Base-by-base conservation (phyloP, 805 yeast genomes). In the Yarrowia sp. region DNA sequence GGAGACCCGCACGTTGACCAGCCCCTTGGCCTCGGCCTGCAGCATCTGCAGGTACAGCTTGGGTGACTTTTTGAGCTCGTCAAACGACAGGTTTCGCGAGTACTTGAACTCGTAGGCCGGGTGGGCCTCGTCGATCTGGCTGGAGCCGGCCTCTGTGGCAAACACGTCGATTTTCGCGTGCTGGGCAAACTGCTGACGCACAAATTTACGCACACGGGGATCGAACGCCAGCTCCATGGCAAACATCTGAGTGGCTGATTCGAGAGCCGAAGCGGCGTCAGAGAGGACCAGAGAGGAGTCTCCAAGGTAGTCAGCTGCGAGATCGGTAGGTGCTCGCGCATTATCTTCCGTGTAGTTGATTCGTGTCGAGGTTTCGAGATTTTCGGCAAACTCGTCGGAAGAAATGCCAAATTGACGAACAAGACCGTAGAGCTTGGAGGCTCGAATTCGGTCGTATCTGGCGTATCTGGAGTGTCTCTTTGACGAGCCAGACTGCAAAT, bases 91-190 rank as follows among this genome's bases (percentile, higher is more conserved):
- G 77, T 92, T 90, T 68, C 86, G 84, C 24, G 97, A 96, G 78
- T 95, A 95, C 75, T 95, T 95, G 79, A 95, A 88, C 74, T 92
- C 97, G 69, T 90, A 92, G 73, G 87, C 93, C 1, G 92, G 89
- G 66, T 93, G 88, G 71, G 87, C 88, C 66, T 85, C 87, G 72
- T 89, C 95, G 69, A 95, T 94, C 71, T 88, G 87, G 40, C 86
- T 81, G 72, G 83, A 84, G 71, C 96, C 96, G 75, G 92, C 92
- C 70, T 92, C 96, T 0, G 98, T 92, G 55, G 92, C 80, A 15
- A 85, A 85, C 12, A 93, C 87, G 75, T 89, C 89, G 34, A 93
- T 84, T 15, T 84, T 82, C 10, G 95, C 90, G 74, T 84, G 67
- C 79, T 80, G 77, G 84, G 85, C 66, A 87, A 88, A 60, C 81